Conservation (phyloP, 1,284 basidiomycete species). For the Cystobasidiaceae sp. region DNA sequence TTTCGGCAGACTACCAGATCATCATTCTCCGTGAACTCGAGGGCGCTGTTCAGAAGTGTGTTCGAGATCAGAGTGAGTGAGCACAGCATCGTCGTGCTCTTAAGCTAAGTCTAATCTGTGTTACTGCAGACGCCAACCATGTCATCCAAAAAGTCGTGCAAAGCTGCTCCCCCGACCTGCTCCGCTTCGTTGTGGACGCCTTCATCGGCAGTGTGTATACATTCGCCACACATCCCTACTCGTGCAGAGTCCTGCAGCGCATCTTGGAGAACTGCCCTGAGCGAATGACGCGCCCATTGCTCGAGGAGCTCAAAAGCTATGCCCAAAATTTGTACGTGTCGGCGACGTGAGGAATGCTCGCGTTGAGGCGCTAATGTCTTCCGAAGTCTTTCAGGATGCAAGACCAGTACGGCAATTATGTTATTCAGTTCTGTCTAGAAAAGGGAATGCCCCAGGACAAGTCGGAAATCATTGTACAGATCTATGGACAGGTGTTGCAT, state of each 20-base stretch:
- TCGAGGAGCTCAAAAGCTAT: conserved; percentile 78
- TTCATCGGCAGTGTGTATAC: conserved; percentile 80
- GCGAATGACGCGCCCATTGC: conserved; percentile 62
- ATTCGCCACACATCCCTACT: conserved; percentile 84
- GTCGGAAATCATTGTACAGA: conserved; percentile 61
- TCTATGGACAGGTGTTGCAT: conserved; percentile 71
- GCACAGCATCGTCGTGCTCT: conserved; percentile 38
- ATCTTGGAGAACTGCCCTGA: conserved; percentile 80
- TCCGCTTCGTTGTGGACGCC: conserved; percentile 63
- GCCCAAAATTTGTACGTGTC: conserved; percentile 55
- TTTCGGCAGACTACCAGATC: conserved; percentile 70
- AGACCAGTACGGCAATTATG: conserved; percentile 49
- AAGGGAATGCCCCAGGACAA: conserved; percentile 68
- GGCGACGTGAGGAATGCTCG: no score
- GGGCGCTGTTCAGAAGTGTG: conserved; percentile 74
- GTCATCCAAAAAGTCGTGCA: conserved; percentile 79
- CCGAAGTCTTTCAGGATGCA: conserved; percentile 41
- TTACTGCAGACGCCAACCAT: conserved; percentile 46
- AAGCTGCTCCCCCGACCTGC: conserved; percentile 67
- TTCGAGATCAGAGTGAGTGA: conserved; percentile 61
- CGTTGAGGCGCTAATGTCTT: no score
- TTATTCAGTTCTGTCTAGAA: conserved; percentile 79
- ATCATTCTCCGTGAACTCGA: conserved; percentile 74
- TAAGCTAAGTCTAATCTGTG: background rate
- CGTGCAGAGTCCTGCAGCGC: conserved; percentile 90